Evolutionary conservation across 2,329 filamentous ascomycete species (phyloP).

Genomic region (Graphiopsis chlorocephala): DNA sequence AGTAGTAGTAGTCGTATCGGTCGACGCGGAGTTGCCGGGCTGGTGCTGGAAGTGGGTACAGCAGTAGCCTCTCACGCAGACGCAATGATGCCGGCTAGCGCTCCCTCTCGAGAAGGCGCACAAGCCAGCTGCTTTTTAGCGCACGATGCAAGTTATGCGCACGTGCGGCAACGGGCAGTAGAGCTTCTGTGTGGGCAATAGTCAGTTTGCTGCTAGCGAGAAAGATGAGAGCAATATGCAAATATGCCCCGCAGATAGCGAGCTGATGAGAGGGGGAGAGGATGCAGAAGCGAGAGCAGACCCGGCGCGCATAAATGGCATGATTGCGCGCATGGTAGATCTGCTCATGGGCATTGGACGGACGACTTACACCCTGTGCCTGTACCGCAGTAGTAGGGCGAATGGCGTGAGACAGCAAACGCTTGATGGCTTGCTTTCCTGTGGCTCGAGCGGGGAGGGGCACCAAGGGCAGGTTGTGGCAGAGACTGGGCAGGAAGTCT

Average conservation of each 20-base stretch:
- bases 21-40: constrained; percentile 3
- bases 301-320: neutral
- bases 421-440: neutral
- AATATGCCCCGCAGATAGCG: neutral
- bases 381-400: neutral
- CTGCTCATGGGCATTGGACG: constrained; percentile 2
- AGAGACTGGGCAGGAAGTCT: neutral
- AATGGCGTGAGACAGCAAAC: constrained; percentile 9
- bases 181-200: neutral
- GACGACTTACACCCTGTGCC: neutral
- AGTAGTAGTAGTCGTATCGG: neutral
- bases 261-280: neutral
- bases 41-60: constrained; percentile 11
- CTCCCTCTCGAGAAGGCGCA: neutral
- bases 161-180: neutral
- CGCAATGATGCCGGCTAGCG: constrained; percentile 11
- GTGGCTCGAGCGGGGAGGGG: constrained; percentile 9
- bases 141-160: neutral
- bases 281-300: neutral
- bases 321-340: neutral
- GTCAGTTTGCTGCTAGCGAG: neutral
- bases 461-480: neutral
- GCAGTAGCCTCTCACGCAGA: constrained; percentile 3
- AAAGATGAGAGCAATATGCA: neutral
- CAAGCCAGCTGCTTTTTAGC: constrained; percentile 9